Percentiles rank a stretch among this genome's conserved stretches.
Conservation (phyloP, 352 stramenopile genomes). For the Phytophthora syringae region DNA sequence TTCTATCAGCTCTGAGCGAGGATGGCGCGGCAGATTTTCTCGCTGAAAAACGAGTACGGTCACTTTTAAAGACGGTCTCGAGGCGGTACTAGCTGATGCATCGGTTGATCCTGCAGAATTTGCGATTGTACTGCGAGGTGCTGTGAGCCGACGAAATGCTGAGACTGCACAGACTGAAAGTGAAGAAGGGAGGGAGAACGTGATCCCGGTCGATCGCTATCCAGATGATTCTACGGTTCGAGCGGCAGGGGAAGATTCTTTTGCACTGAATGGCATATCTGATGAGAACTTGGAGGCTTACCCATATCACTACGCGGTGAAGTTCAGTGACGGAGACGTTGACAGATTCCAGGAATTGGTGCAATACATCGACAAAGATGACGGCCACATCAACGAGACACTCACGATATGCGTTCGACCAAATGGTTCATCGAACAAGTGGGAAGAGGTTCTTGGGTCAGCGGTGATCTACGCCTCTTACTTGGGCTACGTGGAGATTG, state of each 20-base stretch:
- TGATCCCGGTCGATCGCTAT: background rate
- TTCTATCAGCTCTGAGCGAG: background rate
- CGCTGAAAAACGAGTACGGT: slow-evolving; percentile 12
- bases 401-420: slow-evolving; percentile 4
- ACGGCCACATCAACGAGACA: slow-evolving; percentile 15
- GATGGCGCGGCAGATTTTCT: slow-evolving; percentile 12
- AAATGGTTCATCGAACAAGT: background rate
- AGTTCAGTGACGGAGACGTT: slow-evolving; percentile 13
- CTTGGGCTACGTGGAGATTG: slow-evolving; percentile 17
- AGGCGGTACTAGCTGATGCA: slow-evolving; percentile 11
- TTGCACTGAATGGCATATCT: background rate
- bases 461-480: slow-evolving; percentile 19
- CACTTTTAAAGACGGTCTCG: slow-evolving; percentile 11
- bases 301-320: slow-evolving; percentile 17
- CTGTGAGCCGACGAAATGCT: background rate
- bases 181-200: background rate
- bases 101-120: slow-evolving; percentile 18
- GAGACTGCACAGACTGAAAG: background rate
- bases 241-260: background rate
- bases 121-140: slow-evolving; percentile 11
- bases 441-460: slow-evolving; percentile 2
- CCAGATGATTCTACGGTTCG: slow-evolving; percentile 2
- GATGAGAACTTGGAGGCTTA: slow-evolving; percentile 5
- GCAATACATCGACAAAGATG: slow-evolving; percentile 15
- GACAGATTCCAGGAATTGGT: slow-evolving; percentile 5